phyloP scores from a whole-genome alignment of 768 basidiomycete genomes.

The Harrya chromipes region DNA sequence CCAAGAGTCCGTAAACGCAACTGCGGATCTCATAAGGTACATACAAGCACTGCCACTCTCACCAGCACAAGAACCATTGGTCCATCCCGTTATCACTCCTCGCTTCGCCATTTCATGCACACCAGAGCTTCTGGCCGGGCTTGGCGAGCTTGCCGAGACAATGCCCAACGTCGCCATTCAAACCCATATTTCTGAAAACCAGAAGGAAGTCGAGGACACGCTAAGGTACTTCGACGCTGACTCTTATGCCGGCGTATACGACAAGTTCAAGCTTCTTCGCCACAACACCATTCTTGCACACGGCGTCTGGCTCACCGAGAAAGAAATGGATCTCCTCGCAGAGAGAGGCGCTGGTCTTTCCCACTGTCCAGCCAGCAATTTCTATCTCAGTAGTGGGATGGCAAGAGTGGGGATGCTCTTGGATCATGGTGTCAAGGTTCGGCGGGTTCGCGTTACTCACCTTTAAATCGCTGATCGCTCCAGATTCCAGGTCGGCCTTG shows the following conservation, averaged over 20 bases:
- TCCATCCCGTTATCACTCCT: slow-evolving; percentile 90
- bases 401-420: slow-evolving; percentile 76
- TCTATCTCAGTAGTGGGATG: slow-evolving; percentile 84
- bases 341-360: slow-evolving; percentile 68
- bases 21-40: slow-evolving; percentile 62
- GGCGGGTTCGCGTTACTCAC: slow-evolving; percentile 8
- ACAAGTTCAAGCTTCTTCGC: slow-evolving; percentile 70
- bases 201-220: slow-evolving; percentile 64
- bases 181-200: slow-evolving; percentile 91
- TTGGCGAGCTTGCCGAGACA: slow-evolving; percentile 57
- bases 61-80: slow-evolving; percentile 48
- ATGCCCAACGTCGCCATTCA: slow-evolving; percentile 74
- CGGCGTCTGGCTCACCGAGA: slow-evolving; percentile 71
- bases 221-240: slow-evolving; percentile 61
- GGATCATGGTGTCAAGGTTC: slow-evolving; percentile 83
- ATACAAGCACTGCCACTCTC: slow-evolving; percentile 54
- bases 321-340: slow-evolving; percentile 72
- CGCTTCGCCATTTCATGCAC: slow-evolving; percentile 96
- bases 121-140: slow-evolving; percentile 53
- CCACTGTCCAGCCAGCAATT: slow-evolving; percentile 94
- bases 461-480: slow-evolving; percentile 2
- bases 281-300: slow-evolving; percentile 86
- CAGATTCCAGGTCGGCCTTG: slow-evolving; percentile 74
- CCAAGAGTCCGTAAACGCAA: slow-evolving; percentile 56
- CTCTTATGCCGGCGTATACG: slow-evolving; percentile 82